Conservation (phyloP, 2,329 filamentous ascomycete genomes). For the Colletotrichum aenigma region DNA sequence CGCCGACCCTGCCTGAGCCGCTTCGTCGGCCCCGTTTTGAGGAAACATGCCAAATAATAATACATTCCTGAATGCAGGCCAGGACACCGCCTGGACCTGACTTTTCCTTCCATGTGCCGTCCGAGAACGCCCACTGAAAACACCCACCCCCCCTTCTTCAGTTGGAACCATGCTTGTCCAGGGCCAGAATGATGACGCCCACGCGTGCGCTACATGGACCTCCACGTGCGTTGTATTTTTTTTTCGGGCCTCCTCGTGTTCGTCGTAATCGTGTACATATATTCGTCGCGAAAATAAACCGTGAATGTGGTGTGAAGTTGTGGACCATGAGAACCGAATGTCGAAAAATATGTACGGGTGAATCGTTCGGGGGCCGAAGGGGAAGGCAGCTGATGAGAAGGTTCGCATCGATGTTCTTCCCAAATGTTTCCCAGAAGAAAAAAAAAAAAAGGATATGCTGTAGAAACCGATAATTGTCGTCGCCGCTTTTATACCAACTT, state of each 20-base stretch:
- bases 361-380: neutral
- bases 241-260: neutral
- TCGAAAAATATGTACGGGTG: slow-evolving; percentile 10
- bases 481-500: neutral
- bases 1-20: neutral
- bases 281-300: slow-evolving; percentile 15
- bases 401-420: neutral
- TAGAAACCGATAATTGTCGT: neutral
- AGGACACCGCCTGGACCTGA: neutral
- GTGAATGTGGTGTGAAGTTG: neutral
- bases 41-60: slow-evolving; percentile 3
- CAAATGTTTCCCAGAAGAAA: neutral
- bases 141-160: neutral
- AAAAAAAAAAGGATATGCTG: neutral
- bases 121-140: neutral
- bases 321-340: slow-evolving; percentile 1
- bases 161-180: neutral
- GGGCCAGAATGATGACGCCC: neutral
- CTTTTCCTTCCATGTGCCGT: neutral
- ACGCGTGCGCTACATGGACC: neutral
- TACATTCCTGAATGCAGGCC: slow-evolving; percentile 1
- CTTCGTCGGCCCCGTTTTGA: neutral
- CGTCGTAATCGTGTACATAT: slow-evolving; percentile 19
- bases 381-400: neutral
- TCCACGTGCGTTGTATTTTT: neutral